Conservation (phyloP, 805 yeast genomes). For the Saccharomycopsis sp. region DNA sequence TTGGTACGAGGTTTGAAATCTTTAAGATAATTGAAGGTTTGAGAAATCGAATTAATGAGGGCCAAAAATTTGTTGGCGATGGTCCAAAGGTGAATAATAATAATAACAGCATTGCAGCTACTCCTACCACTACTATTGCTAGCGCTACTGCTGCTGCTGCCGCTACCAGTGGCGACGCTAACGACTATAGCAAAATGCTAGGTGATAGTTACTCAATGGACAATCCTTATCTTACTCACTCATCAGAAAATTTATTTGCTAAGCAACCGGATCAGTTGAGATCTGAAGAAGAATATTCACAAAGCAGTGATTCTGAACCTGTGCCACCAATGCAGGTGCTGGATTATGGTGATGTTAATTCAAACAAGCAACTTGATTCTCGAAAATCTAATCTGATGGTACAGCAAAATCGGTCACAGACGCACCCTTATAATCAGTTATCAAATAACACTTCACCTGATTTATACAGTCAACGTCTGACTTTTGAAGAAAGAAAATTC, state of each 20-base stretch:
- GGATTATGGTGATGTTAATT: too few species aligned
- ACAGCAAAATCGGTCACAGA: background rate
- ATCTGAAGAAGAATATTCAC: background rate
- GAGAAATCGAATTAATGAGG: constrained; percentile 24
- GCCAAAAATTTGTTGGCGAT: background rate
- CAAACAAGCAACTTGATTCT: too few species aligned
- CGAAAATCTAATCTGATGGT: too few species aligned
- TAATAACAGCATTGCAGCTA: too few species aligned
- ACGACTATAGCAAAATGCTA: background rate
- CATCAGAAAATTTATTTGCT: constrained; percentile 13
- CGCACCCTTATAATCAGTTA: background rate
- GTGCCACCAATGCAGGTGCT: background rate
- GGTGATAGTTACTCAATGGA: constrained; percentile 17
- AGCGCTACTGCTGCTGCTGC: background rate
- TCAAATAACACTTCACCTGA: background rate
- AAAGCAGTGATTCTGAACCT: constrained; percentile 1
- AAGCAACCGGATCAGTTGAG: background rate
- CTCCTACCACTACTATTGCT: too few species aligned
- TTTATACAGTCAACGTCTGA: constrained; percentile 10
- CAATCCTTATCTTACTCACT: constrained; percentile 20
- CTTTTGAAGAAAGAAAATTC: constrained; percentile 31
- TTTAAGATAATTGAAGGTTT: constrained; percentile 80
- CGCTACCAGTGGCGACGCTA: background rate
- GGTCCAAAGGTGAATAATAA: background rate
- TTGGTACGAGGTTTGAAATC: constrained; percentile 92